Percentiles rank a stretch among this genome's conserved stretches.
Evolutionary conservation across 257 asterid genomes (phyloP).

Genomic region (Penstemon davidsonii): DNA sequence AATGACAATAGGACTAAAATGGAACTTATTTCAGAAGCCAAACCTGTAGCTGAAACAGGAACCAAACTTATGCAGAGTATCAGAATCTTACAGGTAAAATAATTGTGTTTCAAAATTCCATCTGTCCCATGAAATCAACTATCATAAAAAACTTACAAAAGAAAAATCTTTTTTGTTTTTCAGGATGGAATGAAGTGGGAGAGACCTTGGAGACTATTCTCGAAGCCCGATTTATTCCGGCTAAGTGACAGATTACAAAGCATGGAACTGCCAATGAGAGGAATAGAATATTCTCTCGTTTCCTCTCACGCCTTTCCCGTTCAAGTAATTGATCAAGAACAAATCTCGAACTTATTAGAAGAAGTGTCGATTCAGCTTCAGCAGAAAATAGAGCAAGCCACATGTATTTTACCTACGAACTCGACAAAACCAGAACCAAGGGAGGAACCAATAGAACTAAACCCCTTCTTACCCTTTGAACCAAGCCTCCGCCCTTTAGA

Average conservation of each 20-base stretch:
- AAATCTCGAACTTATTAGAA: conserved; percentile 30
- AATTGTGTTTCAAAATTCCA: neutral
- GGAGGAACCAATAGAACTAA: conserved; percentile 17
- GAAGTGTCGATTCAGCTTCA: conserved; percentile 32
- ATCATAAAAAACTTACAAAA: neutral
- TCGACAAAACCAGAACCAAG: conserved; percentile 32
- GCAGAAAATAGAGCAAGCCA: conserved; percentile 40
- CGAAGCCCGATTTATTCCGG: conserved; percentile 16
- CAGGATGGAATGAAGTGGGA: conserved; percentile 73
- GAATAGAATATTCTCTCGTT: conserved; percentile 51
- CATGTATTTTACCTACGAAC: conserved; percentile 30
- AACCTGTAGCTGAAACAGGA: conserved; percentile 54
- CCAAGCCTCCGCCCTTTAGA: conserved; percentile 3
- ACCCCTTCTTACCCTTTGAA: conserved; percentile 29
- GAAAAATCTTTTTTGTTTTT: neutral
- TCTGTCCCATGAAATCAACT: neutral
- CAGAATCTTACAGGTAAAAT: conserved; percentile 47
- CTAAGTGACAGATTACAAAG: conserved; percentile 41
- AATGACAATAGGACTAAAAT: conserved; percentile 27
- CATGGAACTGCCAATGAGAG: conserved; percentile 53
- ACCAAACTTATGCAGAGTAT: conserved; percentile 53
- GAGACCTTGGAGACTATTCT: conserved; percentile 44
- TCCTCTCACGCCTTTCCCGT: conserved; percentile 34
- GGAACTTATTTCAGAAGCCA: conserved; percentile 50
- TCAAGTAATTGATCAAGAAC: conserved; percentile 30